Base-by-base conservation (phyloP, 2,329 filamentous ascomycete species). In the Penicillium sp. region DNA sequence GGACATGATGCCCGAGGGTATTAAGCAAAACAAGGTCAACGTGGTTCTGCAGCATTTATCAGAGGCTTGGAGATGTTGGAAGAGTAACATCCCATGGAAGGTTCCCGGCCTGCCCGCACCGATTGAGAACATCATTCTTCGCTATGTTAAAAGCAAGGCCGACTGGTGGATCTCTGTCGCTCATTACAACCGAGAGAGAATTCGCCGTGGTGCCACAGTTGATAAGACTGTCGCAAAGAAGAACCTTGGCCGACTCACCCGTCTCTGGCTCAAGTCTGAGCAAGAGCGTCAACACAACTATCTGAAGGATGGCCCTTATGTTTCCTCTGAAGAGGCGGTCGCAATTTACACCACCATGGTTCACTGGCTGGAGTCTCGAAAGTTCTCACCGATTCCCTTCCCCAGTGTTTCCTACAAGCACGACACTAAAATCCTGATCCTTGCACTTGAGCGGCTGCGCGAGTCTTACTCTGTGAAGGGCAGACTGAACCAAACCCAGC, bases 1-100 rank as follows among this genome's bases (percentile, higher is more conserved):
- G 89, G 94, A 99, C 69, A 99, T 99, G 95, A 99, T 99, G 94
- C 94, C 94, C 0, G 95, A 99, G 72, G 94, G 94, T 63, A 97
- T 99, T 78, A 97, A 97, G 75, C 94, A 99, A 72, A 99, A 94
- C 79, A 99, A 99, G 78, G 91, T 99, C 74, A 96, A 99, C 74
- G 96, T 92, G 1, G 93, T 99, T 42, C 79, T 99, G 51, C 94
- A 97, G 69, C 95, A 99, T 81, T 78, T 99, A 40, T 97, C 93
- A 0, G 94, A 99, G 78, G 94, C 94, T 15, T 99, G 94, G 94
- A 85, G 94, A 77, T 99, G 94, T 79, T 99, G 94, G 94, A 99
- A 99, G 86, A 97, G 92, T 77, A 99, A 99, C 69, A 99, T 99
- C 64, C 94, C 94, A 0, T 99, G 94, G 94, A 99, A 99, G 79